Conservation (phyloP, 2,329 filamentous ascomycete genomes). For the Fusarium caatingaense region DNA sequence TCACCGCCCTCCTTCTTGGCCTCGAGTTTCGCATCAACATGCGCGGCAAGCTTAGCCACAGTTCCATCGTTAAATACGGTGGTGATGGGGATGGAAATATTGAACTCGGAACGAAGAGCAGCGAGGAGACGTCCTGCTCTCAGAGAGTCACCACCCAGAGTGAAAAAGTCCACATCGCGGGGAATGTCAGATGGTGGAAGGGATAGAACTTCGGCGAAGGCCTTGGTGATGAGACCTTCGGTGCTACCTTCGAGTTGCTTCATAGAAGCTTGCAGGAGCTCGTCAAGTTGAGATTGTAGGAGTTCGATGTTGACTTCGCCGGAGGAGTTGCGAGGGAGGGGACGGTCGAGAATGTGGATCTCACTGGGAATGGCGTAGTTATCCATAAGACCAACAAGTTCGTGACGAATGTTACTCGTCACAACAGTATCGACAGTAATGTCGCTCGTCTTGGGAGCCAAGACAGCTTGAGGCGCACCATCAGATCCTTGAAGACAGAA, state of each 20-base stretch:
- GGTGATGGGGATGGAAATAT: conserved; percentile 1
- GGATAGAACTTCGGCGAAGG: not conserved
- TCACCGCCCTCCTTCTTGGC: not conserved
- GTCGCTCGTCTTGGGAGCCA: not conserved
- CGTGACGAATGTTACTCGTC: not conserved
- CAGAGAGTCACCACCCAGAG: not conserved
- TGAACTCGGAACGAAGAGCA: not conserved
- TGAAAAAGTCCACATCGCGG: not conserved
- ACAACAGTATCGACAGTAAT: rapidly evolving
- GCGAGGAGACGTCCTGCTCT: conserved; percentile 2
- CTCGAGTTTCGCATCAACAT: not conserved
- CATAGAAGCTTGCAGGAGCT: not conserved
- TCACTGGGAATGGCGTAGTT: conserved; percentile 3
- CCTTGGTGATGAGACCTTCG: conserved; percentile 5
- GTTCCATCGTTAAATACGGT: conserved; percentile 6
- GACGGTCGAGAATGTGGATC: not conserved
- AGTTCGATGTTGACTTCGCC: not conserved
- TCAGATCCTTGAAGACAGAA: not conserved
- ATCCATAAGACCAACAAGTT: not conserved
- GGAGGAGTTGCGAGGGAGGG: not conserved
- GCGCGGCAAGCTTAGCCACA: not conserved
- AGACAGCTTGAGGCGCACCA: not conserved
- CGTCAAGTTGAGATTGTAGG: not conserved
- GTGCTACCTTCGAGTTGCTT: not conserved
- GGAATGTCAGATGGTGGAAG: not conserved